Conservation (phyloP, 345 rosid genomes). For the Sonneratia alba region DNA sequence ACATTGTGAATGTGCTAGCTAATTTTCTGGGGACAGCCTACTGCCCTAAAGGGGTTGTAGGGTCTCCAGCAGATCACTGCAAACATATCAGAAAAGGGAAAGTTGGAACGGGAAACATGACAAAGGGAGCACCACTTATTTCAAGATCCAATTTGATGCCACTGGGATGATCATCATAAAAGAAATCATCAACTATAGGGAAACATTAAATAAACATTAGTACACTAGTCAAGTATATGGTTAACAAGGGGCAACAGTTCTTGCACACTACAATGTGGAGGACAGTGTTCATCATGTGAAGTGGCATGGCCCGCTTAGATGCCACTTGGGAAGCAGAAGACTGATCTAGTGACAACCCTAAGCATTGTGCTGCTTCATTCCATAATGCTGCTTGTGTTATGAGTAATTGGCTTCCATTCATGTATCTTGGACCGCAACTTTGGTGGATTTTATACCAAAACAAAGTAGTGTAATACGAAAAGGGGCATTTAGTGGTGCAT, state of each 20-base stretch:
- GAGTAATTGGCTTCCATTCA: slow-evolving; percentile 9
- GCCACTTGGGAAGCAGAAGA: slow-evolving; percentile 53
- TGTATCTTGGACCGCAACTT: slow-evolving; percentile 15
- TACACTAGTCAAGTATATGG: background rate
- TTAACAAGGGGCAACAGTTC: slow-evolving; percentile 24
- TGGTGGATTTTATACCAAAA: background rate
- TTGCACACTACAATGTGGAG: slow-evolving; percentile 56
- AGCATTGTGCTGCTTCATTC: slow-evolving; percentile 13
- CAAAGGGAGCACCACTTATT: background rate
- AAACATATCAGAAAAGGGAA: background rate
- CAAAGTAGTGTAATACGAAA: slow-evolving; percentile 6
- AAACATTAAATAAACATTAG: background rate
- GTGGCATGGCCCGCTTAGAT: slow-evolving; percentile 40
- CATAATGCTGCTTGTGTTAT: background rate
- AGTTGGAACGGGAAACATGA: background rate
- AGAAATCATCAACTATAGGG: background rate
- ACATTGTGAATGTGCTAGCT: background rate
- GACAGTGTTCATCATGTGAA: slow-evolving; percentile 35
- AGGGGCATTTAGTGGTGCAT: too few relatives aligned
- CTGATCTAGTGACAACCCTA: slow-evolving; percentile 30
- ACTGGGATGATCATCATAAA: background rate
- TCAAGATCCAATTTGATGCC: background rate
- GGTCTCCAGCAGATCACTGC: background rate
- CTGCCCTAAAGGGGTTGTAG: background rate
- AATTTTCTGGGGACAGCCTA: background rate